These are phyloP conservation scores for Friedmanniomyces simplex DNA, from an alignment of 495 filamentous ascomycete genomes.

Conservation along the genomic window DNA sequence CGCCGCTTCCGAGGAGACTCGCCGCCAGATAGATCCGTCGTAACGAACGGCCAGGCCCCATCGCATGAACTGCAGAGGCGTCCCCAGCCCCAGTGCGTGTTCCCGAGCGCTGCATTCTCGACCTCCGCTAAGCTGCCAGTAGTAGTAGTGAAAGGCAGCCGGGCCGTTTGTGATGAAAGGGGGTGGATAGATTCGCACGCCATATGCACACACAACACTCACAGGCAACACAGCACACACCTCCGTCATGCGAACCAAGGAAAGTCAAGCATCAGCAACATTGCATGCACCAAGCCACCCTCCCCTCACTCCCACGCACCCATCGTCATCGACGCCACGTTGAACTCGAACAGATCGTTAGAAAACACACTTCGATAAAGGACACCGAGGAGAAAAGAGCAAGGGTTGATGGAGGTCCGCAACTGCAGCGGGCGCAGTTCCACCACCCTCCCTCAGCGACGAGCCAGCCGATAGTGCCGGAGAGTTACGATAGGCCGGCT, in stretches of 20 bases:
- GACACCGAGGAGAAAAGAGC: background rate
- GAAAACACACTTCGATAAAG: background rate
- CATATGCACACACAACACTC: background rate
- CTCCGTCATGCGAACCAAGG: background rate
- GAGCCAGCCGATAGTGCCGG: conserved; percentile 5
- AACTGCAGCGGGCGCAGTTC: background rate
- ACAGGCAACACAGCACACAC: background rate
- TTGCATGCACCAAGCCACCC: background rate
- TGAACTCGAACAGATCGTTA: background rate
- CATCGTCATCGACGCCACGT: background rate
- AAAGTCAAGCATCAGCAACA: background rate
- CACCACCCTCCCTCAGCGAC: conserved; percentile 3
- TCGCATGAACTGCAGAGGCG: too few relatives aligned
- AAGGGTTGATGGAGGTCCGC: too few relatives aligned
- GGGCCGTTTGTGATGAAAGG: background rate
- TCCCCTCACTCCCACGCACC: background rate
- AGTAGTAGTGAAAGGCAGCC: background rate
- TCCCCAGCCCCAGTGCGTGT: background rate
- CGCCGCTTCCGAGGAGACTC: background rate
- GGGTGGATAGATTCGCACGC: background rate
- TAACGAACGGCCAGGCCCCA: too few relatives aligned
- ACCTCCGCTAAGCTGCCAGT: background rate
- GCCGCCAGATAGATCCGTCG: too few relatives aligned
- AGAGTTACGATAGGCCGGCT: background rate
- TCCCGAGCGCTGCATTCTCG: background rate